Evolutionary conservation across 305 asterid species (phyloP), one percentile per base, ranked within the genome.

Genomic region (Plantago coronopus): DNA sequence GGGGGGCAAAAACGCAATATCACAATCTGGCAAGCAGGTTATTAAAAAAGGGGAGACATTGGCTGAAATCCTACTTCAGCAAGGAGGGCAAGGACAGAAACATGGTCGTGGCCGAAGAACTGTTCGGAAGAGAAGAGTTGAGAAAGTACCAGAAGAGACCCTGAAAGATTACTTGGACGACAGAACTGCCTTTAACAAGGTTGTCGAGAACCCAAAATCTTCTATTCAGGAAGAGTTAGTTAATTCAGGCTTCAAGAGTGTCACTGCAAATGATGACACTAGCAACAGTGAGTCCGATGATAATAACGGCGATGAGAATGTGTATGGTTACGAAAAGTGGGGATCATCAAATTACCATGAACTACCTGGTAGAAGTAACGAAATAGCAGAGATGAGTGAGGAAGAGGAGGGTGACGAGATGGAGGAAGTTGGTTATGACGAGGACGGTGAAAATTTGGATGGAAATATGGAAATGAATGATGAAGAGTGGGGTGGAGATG

Each of bases 21-120:
- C 80, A 9, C 83, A 61, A 57, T 54, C 82, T 46, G 67, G 74
- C 64, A 81, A 68, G 74, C 76, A 69, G 59, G 65, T 67, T 54
- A 48, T 62, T 17, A 81, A 81, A 55, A 87, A 67, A 51, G 67
- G 74, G 1, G 81, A 76, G 58, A 63, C 81, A 4, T 71, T 88
- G 75, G 70, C 78, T 43, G 84, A 87, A 63, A 73, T 71, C 67
- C 89, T 88, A 48, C 66, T 65, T 70, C 84, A 82, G 71, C 91
- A 80, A 53, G 81, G 86, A 37, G 78, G 74, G 40, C 77, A 79
- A 17, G 94, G 83, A 49, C 96, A 88, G 76, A 84, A 63, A 68
- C 91, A 76, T 47, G 82, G 79, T 15, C 86, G 95, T 3, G 98
- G 99, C 51, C 88, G 76, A 12, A 78, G 99, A 71, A 93, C 97